These are phyloP conservation scores for Dothidotthia symphoricarpi DNA, from an alignment of 2,329 filamentous ascomycete genomes.

Conservation along the genomic window DNA sequence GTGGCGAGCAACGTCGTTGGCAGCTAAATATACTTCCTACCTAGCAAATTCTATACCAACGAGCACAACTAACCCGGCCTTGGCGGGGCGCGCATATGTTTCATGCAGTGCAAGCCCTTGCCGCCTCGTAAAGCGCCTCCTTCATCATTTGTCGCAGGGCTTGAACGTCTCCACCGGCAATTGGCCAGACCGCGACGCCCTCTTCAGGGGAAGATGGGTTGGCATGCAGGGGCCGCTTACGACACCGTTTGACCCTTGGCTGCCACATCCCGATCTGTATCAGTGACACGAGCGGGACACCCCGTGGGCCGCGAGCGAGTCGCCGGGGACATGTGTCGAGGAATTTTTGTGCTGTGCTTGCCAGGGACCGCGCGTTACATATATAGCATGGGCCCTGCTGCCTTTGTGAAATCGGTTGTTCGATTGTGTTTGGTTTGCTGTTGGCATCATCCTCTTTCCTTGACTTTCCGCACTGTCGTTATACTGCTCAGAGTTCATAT, in stretches of 20 bases:
- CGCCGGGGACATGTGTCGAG: conserved; percentile 14
- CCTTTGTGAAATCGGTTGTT: neutral
- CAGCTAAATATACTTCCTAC: neutral
- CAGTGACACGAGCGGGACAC: conserved; percentile 13
- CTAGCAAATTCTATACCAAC: too few species aligned
- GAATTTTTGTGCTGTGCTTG: conserved; percentile 20
- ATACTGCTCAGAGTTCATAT: neutral
- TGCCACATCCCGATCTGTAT: conserved; percentile 2
- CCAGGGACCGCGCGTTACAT: too few species aligned
- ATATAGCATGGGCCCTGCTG: conserved; percentile 13
- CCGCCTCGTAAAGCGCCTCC: conserved; percentile 17
- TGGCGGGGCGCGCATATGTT: conserved; percentile 19
- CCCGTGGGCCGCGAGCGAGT: conserved; percentile 14
- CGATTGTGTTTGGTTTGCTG: conserved; percentile 1
- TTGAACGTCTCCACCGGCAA: conserved; percentile 18
- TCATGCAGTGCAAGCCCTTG: conserved; percentile 29
- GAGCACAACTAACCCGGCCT: conserved; percentile 1
- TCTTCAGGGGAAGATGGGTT: conserved; percentile 24
- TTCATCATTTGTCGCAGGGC: conserved; percentile 17
- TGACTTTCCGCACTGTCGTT: conserved; percentile 1
- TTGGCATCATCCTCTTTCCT: conserved; percentile 1
- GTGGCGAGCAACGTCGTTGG: too few species aligned
- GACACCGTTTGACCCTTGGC: conserved; percentile 10
- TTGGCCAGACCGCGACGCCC: conserved; percentile 24
- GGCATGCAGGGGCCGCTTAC: conserved; percentile 12